These are phyloP conservation scores for Coniferiporia sulphurascens DNA, from an alignment of 1,284 basidiomycete species.

Conservation along the genomic window DNA sequence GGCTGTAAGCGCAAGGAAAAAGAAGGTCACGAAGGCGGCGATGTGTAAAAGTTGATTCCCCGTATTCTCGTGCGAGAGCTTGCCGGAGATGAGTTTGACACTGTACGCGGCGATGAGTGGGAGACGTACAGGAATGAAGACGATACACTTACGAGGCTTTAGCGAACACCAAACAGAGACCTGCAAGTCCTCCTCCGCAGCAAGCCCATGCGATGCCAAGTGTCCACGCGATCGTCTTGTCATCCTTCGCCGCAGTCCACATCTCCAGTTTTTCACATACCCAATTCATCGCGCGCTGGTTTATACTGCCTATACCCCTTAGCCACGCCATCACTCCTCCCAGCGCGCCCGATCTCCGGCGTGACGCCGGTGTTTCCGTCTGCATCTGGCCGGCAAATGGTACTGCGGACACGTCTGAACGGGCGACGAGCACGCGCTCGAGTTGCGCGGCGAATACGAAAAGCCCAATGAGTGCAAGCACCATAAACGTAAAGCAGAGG, in stretches of 20 bases:
- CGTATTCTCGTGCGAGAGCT: conserved; percentile 67
- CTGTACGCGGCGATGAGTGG: conserved; percentile 32
- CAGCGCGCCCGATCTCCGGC: conserved; percentile 17
- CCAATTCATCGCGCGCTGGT: conserved; percentile 46
- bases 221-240: conserved; percentile 81
- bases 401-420: conserved; percentile 56
- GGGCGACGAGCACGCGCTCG: conserved; percentile 61
- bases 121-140: conserved; percentile 20
- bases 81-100: conserved; percentile 73
- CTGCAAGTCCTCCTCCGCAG: conserved; percentile 83
- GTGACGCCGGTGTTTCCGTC: conserved; percentile 20
- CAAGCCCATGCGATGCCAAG: conserved; percentile 91
- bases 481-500: conserved; percentile 78
- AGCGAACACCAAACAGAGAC: conserved; percentile 86
- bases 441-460: conserved; percentile 62
- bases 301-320: conserved; percentile 25
- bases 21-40: conserved; percentile 78
- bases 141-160: conserved; percentile 70
- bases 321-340: conserved; percentile 21
- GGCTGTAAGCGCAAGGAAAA: conserved; percentile 75
- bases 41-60: conserved; percentile 84
- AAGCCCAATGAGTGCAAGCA: conserved; percentile 59
- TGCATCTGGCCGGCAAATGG: conserved; percentile 42
- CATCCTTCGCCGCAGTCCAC: conserved; percentile 76
- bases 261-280: conserved; percentile 61